phyloP scores from a whole-genome alignment of 1,284 basidiomycete species.

The Entoloma clypeatum region DNA sequence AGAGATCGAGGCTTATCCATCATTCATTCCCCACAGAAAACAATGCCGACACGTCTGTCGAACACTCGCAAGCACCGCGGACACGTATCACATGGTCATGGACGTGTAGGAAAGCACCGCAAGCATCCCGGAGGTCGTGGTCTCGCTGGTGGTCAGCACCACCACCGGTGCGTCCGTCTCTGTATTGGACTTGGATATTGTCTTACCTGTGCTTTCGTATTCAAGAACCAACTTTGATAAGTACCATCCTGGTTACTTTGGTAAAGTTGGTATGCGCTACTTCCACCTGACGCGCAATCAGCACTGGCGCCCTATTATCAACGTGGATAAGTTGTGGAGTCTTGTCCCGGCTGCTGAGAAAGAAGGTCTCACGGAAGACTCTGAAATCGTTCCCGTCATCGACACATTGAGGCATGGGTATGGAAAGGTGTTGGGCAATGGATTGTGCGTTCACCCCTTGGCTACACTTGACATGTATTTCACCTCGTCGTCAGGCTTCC shows the following conservation, averaged over 20 bases:
- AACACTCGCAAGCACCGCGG: constrained; percentile 99
- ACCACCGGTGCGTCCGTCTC: constrained; percentile 78
- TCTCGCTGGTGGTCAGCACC: constrained; percentile 99
- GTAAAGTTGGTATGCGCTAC: constrained; percentile 99
- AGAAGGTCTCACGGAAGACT: constrained; percentile 62
- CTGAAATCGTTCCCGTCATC: constrained; percentile 86
- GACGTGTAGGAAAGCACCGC: constrained; percentile 99
- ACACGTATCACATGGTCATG: constrained; percentile 98
- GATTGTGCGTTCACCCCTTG: constrained; percentile 53
- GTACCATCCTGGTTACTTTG: constrained; percentile 99
- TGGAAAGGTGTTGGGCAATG: constrained; percentile 90
- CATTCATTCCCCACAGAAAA: constrained; percentile 36
- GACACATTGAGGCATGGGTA: constrained; percentile 85
- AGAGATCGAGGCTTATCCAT: constrained; percentile 23
- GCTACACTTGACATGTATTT: neutral
- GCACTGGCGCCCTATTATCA: constrained; percentile 92
- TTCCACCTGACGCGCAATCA: constrained; percentile 95
- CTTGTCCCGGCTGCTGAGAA: constrained; percentile 78
- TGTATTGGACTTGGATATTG: neutral
- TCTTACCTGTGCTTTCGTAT: constrained; percentile 1
- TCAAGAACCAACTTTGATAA: constrained; percentile 83
- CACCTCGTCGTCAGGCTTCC: constrained; percentile 51
- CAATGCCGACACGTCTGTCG: constrained; percentile 92
- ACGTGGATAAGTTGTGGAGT: constrained; percentile 91
- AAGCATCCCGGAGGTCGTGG: constrained; percentile 99